Evolutionary conservation across 2,329 filamentous ascomycete species (phyloP), one percentile per base, ranked within the genome.

Genomic region (Orbilia quercus): DNA sequence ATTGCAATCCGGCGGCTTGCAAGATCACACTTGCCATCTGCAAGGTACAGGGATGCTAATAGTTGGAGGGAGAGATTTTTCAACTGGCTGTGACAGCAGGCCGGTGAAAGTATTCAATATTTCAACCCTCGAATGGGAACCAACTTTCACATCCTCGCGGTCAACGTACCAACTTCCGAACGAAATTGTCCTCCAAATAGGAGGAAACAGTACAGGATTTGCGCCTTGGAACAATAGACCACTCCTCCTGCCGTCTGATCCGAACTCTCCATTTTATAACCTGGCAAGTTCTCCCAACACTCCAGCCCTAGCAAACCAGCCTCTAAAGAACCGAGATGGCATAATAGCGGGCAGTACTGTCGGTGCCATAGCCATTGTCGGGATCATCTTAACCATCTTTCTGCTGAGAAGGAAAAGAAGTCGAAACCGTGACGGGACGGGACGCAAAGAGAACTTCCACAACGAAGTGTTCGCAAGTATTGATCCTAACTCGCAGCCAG

Each of bases 21-120:
- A 65, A 51, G 69, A 73, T 23, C 69, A 73, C n/a, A 73, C 69
- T 12, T 73, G 69, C 16, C 69, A 73, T 36, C 45, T 73, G 2
- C 38, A 66, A 7, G 60, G 55, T 14, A 53, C 59, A 0, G 59
- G 64, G 14, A 73, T 73, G 69, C 40, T 73, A 1, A n/a, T 73
- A 12, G n/a, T 73, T 22, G 69, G 69, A 9, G 60, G 69, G 3
- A 60, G 60, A 44, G 54, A 73, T 38, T 73, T 60, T 23, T 59
- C 60, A 14, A 12, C 25, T 5, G 20, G 16, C 11, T 73, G 69
- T 34, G 60, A 65, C 18, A 44, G 11, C 20, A 48, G 18, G 12
- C 54, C 48, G 0, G 47, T 73, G 9, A 73, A 73, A 50, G 60
- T 73, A 11, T 73, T 73, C 54, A 66, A 73, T n/a, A 48, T 73